phyloP scores from a whole-genome alignment of 2,329 filamentous ascomycete species.

The Didymellaceae sp. region DNA sequence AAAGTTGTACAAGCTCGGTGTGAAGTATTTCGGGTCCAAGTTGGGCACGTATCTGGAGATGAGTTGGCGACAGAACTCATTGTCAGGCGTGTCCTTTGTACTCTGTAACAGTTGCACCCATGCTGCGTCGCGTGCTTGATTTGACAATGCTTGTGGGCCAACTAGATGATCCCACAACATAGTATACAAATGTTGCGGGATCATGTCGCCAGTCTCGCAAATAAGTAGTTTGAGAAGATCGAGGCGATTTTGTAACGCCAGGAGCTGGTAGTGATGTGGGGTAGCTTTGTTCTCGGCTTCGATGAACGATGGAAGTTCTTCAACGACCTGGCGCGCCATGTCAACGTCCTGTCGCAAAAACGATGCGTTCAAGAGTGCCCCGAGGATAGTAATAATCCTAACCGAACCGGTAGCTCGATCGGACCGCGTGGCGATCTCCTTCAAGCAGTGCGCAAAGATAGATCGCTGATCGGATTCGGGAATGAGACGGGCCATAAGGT shows the following conservation, averaged over 20 bases:
- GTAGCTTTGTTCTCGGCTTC: conserved; percentile 24
- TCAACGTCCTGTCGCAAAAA: conserved; percentile 38
- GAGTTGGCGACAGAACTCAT: conserved; percentile 41
- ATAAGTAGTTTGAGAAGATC: conserved; percentile 67
- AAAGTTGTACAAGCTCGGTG: conserved; percentile 67
- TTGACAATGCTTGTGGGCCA: conserved; percentile 65
- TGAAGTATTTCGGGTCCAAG: conserved; percentile 65
- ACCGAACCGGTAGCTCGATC: conserved; percentile 74
- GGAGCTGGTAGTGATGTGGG: conserved; percentile 17
- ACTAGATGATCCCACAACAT: conserved; percentile 77
- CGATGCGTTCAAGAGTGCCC: conserved; percentile 19
- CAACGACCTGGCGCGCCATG: conserved; percentile 41
- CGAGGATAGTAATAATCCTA: conserved; percentile 60
- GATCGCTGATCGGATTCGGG: conserved; percentile 64
- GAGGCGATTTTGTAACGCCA: conserved; percentile 49
- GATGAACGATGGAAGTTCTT: conserved; percentile 50
- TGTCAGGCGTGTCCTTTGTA: conserved; percentile 27
- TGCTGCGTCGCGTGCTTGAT: conserved; percentile 67
- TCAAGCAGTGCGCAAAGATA: conserved; percentile 71
- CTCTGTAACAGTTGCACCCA: conserved; percentile 61
- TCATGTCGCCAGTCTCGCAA: conserved; percentile 64
- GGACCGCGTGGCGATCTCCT: conserved; percentile 70
- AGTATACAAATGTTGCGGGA: conserved; percentile 67
- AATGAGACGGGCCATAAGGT: conserved; percentile 64
- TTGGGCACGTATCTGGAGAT: conserved; percentile 61